Evolutionary conservation across 768 basidiomycete species (phyloP), one percentile per base, ranked within the genome.

Genomic region (Boletus rex-veris): DNA sequence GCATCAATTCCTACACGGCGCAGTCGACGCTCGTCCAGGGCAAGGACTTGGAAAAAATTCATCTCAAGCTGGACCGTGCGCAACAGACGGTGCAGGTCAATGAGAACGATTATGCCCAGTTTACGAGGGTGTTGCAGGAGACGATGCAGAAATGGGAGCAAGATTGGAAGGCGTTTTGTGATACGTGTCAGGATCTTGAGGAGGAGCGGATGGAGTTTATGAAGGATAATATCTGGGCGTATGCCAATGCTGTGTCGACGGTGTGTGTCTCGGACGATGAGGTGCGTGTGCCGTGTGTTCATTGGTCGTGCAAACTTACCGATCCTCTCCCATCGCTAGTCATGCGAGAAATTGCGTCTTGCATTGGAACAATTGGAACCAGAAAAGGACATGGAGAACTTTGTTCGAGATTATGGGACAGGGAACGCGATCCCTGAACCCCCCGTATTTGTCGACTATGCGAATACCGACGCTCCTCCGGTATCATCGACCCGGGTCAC

Each of bases 231-330:
- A 79, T 97, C 71, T 99, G 97, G 96, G 82, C 84, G 7, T 98
- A 92, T 68, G 94, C 97, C 0, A 99, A 99, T 69, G 87, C 88
- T 1, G 86, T 97, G n/a, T 97, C 95, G 14, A 91, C 89, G 11
- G 90, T 95, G 14, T 98, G 97, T 62, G 95, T 99, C 16, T 76
- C 85, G 11, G 97, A 98, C 66, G 97, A 99, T 62, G 92, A 96
- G 83, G 92, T 93, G 63, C 55, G 80, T 74, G 52, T 54, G 36
- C 14, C 36, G n/a, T n/a, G 8, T 28, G 37, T 60, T 35, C 18
- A 8, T 30, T 11, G 5, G 14, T 7, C 1, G 31, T 4, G 6
- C 21, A 43, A 31, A 42, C 52, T 33, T 8, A 45, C 42, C 2
- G 11, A 33, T 14, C 30, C 28, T 7, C 8, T 19, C 19, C 33